A percentile compares a stretch with the other conserved stretches of the same genome.
Evolutionary conservation across 2,329 filamentous ascomycete species (phyloP).

Genomic region (Exophiala phaeomuriformis): DNA sequence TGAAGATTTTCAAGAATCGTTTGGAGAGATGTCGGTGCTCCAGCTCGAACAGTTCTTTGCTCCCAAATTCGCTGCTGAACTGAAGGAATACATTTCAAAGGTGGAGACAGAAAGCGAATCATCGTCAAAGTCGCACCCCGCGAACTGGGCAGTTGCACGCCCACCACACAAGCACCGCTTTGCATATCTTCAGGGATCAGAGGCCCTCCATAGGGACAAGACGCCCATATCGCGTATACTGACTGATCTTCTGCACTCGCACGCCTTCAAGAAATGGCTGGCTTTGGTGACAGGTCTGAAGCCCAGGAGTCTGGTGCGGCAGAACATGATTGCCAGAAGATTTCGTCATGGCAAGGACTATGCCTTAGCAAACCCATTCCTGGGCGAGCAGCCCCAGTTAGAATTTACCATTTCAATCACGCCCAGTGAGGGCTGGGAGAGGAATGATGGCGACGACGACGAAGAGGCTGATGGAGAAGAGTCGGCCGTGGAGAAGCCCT

Average conservation of each 20-base stretch:
- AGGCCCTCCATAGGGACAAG: conserved; percentile 38
- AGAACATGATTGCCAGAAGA: conserved; percentile 72
- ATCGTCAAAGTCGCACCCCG: conserved; percentile 7
- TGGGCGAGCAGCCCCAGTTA: conserved; percentile 61
- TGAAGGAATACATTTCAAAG: conserved; percentile 64
- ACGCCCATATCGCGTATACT: conserved; percentile 67
- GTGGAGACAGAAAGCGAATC: conserved; percentile 46
- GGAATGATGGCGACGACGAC: conserved; percentile 50
- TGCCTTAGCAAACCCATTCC: conserved; percentile 81
- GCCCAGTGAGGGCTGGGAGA: conserved; percentile 77
- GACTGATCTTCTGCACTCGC: conserved; percentile 73
- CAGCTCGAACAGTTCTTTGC: conserved; percentile 72
- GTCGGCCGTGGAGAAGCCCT: conserved; percentile 3
- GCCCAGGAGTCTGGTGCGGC: conserved; percentile 52
- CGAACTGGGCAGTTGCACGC: conserved; percentile 65
- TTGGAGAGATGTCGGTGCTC: conserved; percentile 75
- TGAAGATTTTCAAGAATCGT: conserved; percentile 70
- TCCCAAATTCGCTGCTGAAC: conserved; percentile 63
- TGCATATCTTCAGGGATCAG: conserved; percentile 51
- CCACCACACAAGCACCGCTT: conserved; percentile 96
- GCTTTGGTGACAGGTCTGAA: conserved; percentile 69
- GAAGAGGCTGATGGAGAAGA: conserved; percentile 3
- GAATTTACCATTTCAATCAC: conserved; percentile 86
- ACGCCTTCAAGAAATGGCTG: conserved; percentile 84
- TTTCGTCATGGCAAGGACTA: conserved; percentile 88